Base-by-base conservation (phyloP, 2,329 filamentous ascomycete species). In the Alternaria triticina region DNA sequence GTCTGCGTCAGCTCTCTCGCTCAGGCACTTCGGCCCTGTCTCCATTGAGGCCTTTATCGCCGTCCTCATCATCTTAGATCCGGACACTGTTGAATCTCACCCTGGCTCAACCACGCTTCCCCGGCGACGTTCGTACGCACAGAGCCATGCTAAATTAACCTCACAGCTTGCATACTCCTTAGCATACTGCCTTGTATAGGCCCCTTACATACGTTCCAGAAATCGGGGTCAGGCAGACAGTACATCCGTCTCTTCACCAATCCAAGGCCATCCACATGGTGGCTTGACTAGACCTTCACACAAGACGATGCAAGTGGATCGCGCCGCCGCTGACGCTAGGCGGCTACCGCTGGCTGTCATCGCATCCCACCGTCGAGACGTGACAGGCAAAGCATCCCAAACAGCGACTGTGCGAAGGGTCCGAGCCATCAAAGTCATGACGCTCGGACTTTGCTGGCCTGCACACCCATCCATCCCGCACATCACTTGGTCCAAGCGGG, bases 391-490 rank as follows among this genome's bases (percentile, higher is more conserved):
- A 66, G 68, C 25, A 47, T 54, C 60, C 65, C 59, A 69, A 69
- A 66, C 68, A 68, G 58, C 66, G 46, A 62, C 55, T 56, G 50
- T 62, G 55, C 62, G 46, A 66, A 66, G 60, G 59, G 62, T 66
- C 66, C 59, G 66, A 55, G 62, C 61, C 62, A 63, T 64, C 59
- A 67, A 40, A 68, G 72, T 59, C 60, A 67, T 69, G 61, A 69
- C 63, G 67, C 68, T 70, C 68, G 62, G 67, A 67, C 65, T 51
- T 17, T 59, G 30, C 45, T 68, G 61, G 66, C 66, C 66, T 71
- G 73, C 66, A 67, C 76, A 77, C 75, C 75, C 75, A 76, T 78
- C 74, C 76, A 76, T 78, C 74, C 76, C 76, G 77, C 77, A 78
- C 76, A 79, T 79, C 77, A 77, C 70, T 75, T 76, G 74, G 76